phyloP scores from a whole-genome alignment of 2,329 filamentous ascomycete species.

The Ophiostoma ulmi region DNA sequence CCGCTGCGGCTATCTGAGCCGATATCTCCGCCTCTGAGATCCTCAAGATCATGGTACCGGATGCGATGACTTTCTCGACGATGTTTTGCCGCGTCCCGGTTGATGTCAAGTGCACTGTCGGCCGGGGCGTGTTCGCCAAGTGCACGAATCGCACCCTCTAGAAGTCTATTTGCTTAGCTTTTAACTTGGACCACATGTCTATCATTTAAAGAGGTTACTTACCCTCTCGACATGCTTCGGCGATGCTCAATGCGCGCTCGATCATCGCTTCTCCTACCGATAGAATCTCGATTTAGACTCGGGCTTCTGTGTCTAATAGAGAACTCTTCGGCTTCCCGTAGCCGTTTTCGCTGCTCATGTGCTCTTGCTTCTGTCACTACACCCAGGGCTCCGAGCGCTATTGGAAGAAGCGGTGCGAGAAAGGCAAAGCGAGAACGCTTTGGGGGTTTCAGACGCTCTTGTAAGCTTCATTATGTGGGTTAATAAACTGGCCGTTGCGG shows the following conservation, averaged over 20 bases:
- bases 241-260: not conserved
- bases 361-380: slow-evolving; percentile 8
- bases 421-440: slow-evolving; percentile 17
- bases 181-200: not conserved
- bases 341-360: not conserved
- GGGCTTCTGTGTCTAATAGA: not conserved
- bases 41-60: not conserved
- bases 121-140: not conserved
- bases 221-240: not conserved
- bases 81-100: not conserved
- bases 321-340: not conserved
- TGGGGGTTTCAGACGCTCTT: not conserved
- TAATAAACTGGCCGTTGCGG: not conserved
- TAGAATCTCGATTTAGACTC: not conserved
- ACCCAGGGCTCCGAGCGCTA: slow-evolving; percentile 19
- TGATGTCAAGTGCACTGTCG: not conserved
- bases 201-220: not conserved
- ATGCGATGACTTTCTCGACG: not conserved
- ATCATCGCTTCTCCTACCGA: not conserved
- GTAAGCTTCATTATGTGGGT: slow-evolving; percentile 11
- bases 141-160: not conserved
- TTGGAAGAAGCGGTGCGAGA: slow-evolving; percentile 19
- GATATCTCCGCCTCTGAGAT: not conserved
- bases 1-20: not conserved
- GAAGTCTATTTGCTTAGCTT: not conserved